These are phyloP conservation scores for Wickerhamiella azymoides DNA, from an alignment of 805 yeast species.

Conservation along the genomic window DNA sequence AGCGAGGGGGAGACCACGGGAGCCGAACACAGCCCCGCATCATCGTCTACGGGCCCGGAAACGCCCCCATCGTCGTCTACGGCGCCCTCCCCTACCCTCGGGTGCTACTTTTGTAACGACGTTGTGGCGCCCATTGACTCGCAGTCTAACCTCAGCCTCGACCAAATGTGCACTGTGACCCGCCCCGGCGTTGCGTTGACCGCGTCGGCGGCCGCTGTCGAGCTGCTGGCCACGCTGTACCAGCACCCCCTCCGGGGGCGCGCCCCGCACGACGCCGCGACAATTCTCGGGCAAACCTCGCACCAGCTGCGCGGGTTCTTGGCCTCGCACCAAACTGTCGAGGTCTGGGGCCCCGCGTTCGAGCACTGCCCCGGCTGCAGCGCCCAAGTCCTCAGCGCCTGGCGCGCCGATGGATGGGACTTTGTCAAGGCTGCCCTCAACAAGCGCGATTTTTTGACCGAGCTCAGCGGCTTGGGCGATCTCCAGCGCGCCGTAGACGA, in stretches of 20 bases:
- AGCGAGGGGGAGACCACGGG: too few relatives aligned
- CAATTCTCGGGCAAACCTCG: conserved; percentile 57
- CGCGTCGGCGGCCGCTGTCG: conserved; percentile 81
- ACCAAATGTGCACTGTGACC: conserved; percentile 98
- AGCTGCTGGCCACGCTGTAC: conserved; percentile 55
- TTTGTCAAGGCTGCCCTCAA: conserved; percentile 62
- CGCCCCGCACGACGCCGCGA: conserved; percentile 30
- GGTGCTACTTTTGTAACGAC: conserved; percentile 94
- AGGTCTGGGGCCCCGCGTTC: conserved; percentile 59
- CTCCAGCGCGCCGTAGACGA: conserved; percentile 61
- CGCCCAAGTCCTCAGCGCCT: conserved; percentile 38
- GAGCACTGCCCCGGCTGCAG: conserved; percentile 83
- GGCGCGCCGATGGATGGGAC: conserved; percentile 52
- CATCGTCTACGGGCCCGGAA: too few relatives aligned
- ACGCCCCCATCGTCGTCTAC: too few relatives aligned
- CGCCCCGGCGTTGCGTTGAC: conserved; percentile 88
- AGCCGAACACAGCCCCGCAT: too few relatives aligned
- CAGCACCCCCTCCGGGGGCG: conserved; percentile 46
- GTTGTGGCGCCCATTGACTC: conserved; percentile 89
- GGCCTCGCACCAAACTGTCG: conserved; percentile 46
- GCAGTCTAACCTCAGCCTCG: conserved; percentile 73
- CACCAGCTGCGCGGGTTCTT: conserved; percentile 89
- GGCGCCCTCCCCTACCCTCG: conserved; percentile 24
- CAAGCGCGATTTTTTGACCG: conserved; percentile 54
- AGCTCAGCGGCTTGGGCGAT: conserved; percentile 60